Evolutionary conservation across 257 asterid species (phyloP).

Genomic region (Catharanthus roseus): DNA sequence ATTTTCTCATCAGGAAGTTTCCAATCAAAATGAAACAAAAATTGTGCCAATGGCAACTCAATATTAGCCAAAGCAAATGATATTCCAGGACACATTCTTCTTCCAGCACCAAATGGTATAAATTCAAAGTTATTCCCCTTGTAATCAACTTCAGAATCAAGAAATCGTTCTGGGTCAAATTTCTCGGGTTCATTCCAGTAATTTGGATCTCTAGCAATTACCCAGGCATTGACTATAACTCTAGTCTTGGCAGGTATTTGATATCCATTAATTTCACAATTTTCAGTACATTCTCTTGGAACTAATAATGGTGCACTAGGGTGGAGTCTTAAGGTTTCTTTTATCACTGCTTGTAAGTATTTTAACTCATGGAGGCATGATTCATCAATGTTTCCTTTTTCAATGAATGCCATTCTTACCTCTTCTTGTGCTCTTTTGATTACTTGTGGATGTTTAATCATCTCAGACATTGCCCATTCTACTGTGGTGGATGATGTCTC

Average conservation of each 20-base stretch:
- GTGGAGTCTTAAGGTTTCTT: slow-evolving; percentile 1
- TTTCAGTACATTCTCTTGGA: slow-evolving; percentile 5
- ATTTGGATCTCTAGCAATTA: not conserved
- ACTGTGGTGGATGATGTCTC: not conserved
- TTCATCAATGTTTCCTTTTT: not conserved
- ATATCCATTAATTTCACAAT: slow-evolving; percentile 1
- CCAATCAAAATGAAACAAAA: not conserved
- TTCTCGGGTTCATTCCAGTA: not conserved
- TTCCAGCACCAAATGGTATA: not conserved
- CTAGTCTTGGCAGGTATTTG: slow-evolving; percentile 7
- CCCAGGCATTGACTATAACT: slow-evolving; percentile 8
- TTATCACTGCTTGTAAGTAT: not conserved
- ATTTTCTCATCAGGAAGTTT: not conserved
- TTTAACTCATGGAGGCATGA: not conserved
- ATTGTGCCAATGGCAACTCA: not conserved
- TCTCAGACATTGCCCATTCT: slow-evolving; percentile 1
- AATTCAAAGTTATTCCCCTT: not conserved
- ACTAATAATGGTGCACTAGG: not conserved
- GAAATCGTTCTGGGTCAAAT: not conserved
- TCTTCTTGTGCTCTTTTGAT: not conserved
- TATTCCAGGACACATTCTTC: not conserved
- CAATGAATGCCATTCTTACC: not conserved
- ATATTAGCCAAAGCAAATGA: not conserved
- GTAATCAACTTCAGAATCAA: not conserved
- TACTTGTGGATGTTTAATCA: not conserved